phyloP scores from a whole-genome alignment of 306 rosid genomes.

The Vicia faba region DNA sequence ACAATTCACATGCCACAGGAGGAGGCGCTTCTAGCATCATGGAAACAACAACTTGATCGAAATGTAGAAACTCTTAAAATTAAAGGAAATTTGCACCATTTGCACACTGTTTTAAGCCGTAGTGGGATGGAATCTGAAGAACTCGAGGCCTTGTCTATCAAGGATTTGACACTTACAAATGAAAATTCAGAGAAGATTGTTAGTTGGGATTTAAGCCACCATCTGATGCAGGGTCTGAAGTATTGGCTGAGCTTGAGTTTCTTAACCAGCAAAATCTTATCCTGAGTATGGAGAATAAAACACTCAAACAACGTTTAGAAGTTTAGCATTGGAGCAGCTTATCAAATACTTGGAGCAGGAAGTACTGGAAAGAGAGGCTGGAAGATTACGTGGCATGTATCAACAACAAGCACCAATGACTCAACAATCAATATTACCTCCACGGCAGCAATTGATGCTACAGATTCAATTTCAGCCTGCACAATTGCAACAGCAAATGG shows the following conservation, averaged over 20 bases:
- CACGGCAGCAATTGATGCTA: no score
- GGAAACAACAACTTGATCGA: slow-evolving; percentile 92
- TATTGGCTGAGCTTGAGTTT: slow-evolving; percentile 92
- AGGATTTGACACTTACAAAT: slow-evolving; percentile 79
- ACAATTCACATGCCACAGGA: slow-evolving; percentile 99
- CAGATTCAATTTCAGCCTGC: no score
- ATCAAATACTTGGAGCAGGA: slow-evolving; percentile 98
- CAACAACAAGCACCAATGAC: no score
- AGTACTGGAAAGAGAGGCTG: slow-evolving; percentile 96
- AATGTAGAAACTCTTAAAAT: slow-evolving; percentile 92
- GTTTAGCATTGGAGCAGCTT: slow-evolving; percentile 86
- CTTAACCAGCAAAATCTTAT: slow-evolving; percentile 92
- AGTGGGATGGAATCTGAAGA: slow-evolving; percentile 89
- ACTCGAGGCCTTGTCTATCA: slow-evolving; percentile 71
- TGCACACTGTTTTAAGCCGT: slow-evolving; percentile 77
- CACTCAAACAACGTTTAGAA: slow-evolving; percentile 97
- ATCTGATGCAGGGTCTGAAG: slow-evolving; percentile 94
- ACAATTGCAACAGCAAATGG: no score
- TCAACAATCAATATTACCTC: no score
- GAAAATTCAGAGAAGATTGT: slow-evolving; percentile 97
- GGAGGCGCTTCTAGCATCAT: slow-evolving; percentile 82
- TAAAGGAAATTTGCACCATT: slow-evolving; percentile 82
- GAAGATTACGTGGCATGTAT: slow-evolving; percentile 75
- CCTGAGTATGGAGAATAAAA: slow-evolving; percentile 94
- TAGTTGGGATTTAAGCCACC: slow-evolving; percentile 98